Conservation (phyloP, 2,329 filamentous ascomycete genomes). For the Lachnellula hyalina region DNA sequence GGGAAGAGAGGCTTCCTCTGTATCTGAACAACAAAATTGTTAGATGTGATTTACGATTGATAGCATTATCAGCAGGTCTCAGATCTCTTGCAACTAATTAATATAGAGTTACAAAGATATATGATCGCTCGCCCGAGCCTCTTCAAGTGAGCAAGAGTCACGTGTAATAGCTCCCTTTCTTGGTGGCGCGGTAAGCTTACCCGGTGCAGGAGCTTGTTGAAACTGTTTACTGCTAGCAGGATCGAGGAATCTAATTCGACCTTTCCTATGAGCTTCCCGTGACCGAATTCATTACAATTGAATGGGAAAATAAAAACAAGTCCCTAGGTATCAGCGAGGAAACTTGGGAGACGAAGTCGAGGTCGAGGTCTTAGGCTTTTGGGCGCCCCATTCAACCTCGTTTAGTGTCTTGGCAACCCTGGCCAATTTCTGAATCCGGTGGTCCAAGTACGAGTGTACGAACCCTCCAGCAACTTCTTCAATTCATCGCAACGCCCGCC, state of each 20-base stretch:
- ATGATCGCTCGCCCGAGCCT: neutral
- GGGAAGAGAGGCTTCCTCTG: neutral
- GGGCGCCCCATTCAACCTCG: too few relatives aligned
- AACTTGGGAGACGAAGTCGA: too few relatives aligned
- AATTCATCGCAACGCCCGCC: slow-evolving; percentile 13
- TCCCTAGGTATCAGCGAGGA: too few relatives aligned
- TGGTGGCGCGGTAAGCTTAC: neutral
- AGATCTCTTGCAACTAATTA: neutral
- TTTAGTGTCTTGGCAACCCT: too few relatives aligned
- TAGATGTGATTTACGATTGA: too few relatives aligned
- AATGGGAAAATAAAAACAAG: too few relatives aligned
- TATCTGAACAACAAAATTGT: neutral
- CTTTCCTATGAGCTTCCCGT: too few relatives aligned
- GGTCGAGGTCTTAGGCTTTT: too few relatives aligned
- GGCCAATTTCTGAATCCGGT: too few relatives aligned
- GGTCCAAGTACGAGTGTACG: slow-evolving; percentile 1
- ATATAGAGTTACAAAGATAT: neutral
- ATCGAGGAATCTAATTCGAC: too few relatives aligned
- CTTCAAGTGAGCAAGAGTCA: neutral
- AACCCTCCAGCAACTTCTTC: slow-evolving; percentile 17
- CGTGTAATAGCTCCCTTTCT: neutral
- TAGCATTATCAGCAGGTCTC: neutral
- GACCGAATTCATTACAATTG: too few relatives aligned
- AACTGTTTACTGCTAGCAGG: too few relatives aligned
- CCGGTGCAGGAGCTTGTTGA: neutral